A percentile compares a stretch with the other conserved stretches of the same genome.
phyloP scores from a whole-genome alignment of 2,329 filamentous ascomycete genomes.

The Venturia asperata region DNA sequence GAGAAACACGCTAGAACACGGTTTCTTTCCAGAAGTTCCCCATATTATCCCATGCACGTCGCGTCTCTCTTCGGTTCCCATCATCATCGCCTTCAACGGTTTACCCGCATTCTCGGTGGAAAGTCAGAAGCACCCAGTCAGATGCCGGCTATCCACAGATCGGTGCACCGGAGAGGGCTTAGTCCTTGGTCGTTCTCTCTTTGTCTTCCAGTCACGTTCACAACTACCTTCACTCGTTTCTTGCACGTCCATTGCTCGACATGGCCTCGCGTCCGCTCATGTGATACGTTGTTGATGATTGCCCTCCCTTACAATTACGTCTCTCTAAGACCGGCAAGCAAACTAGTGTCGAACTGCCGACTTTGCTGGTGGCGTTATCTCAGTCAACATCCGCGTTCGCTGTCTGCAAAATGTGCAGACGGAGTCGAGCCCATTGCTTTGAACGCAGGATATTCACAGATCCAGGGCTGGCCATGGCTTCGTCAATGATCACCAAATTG shows the following conservation, averaged over 20 bases:
- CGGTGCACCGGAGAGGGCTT: neutral
- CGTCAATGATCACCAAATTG: neutral
- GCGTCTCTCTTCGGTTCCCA: neutral
- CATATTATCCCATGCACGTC: neutral
- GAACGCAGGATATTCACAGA: neutral
- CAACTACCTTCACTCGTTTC: neutral
- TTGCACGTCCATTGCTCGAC: neutral
- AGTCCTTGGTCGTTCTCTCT: neutral
- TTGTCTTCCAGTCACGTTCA: neutral
- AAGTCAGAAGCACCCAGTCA: neutral
- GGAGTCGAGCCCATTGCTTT: neutral
- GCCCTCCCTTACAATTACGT: neutral
- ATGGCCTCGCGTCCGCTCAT: neutral
- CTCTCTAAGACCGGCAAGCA: neutral
- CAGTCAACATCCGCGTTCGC: neutral
- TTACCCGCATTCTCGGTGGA: too few species aligned
- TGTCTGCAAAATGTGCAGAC: neutral
- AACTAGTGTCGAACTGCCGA: too few species aligned
- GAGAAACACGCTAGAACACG: constrained; percentile 3
- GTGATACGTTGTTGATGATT: neutral
- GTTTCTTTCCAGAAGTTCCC: neutral
- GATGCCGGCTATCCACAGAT: neutral
- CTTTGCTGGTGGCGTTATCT: neutral
- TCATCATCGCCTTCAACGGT: neutral
- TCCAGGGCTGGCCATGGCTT: neutral